Conservation (phyloP, 139 green algal species). For the Chlorella ohadii region DNA sequence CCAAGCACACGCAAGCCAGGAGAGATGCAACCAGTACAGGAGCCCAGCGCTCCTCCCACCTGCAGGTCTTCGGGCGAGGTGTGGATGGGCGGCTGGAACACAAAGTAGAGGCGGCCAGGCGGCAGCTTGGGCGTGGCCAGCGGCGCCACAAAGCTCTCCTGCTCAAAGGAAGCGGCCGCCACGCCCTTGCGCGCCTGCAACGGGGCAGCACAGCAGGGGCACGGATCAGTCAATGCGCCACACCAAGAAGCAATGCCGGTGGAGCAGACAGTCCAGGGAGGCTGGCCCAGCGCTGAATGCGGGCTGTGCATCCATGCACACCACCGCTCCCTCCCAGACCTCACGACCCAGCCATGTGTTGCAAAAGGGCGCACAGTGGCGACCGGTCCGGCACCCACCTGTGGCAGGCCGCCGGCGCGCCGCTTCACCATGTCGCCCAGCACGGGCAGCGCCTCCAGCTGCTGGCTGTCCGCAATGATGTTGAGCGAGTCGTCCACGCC, state of each 20-base stretch:
- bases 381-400: slow-evolving; percentile 31
- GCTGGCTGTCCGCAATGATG: slow-evolving; percentile 62
- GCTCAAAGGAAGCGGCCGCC: slow-evolving; percentile 19
- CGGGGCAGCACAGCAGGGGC: background rate
- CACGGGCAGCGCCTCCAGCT: slow-evolving; percentile 69
- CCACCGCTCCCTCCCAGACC: too few relatives aligned
- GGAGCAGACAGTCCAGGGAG: too few relatives aligned
- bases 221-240: too few relatives aligned
- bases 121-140: slow-evolving; percentile 61
- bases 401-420: slow-evolving; percentile 19
- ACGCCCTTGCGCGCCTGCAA: slow-evolving; percentile 53
- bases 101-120: slow-evolving; percentile 89
- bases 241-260: too few relatives aligned
- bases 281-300: too few relatives aligned
- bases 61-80: slow-evolving; percentile 27
- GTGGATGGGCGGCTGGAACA: slow-evolving; percentile 84
- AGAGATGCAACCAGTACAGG: too few relatives aligned
- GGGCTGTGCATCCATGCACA: too few relatives aligned
- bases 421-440: slow-evolving; percentile 61
- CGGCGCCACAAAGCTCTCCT: slow-evolving; percentile 68
- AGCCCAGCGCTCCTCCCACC: background rate
- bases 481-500: slow-evolving; percentile 81
- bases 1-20: background rate
- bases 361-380: background rate
- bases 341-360: background rate